These are phyloP conservation scores for Goniomonas avonlea DNA, from an alignment of 78 protist genomes.

Conservation along the genomic window DNA sequence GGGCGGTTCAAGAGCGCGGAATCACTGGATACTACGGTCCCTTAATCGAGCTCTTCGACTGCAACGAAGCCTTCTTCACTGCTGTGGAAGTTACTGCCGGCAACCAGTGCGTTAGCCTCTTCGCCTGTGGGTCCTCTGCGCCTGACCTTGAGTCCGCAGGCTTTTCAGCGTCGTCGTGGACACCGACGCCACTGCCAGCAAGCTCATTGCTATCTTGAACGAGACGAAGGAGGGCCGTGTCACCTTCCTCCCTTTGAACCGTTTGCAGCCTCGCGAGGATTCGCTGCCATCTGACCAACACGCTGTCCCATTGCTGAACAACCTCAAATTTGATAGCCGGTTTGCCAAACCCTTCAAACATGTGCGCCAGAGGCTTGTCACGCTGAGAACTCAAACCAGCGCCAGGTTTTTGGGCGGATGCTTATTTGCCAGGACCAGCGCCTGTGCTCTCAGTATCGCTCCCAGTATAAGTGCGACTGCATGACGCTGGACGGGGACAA, in stretches of 20 bases:
- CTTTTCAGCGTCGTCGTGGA: conserved; percentile 93
- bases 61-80: conserved; percentile 29
- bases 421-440: conserved; percentile 59
- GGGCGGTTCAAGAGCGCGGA: too few relatives aligned
- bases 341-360: background rate
- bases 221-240: conserved; percentile 65
- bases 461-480: conserved; percentile 50
- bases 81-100: conserved; percentile 45
- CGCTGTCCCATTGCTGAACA: background rate
- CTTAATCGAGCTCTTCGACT: conserved; percentile 71
- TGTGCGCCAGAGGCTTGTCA: background rate
- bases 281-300: background rate
- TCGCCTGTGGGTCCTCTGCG: background rate
- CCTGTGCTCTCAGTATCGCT: conserved; percentile 42
- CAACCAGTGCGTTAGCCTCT: background rate
- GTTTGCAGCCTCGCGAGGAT: too few relatives aligned
- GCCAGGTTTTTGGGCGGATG: conserved; percentile 70
- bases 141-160: too few relatives aligned
- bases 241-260: conserved; percentile 86
- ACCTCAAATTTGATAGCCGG: too few relatives aligned
- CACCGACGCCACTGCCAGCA: conserved; percentile 54
- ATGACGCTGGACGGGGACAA: conserved; percentile 85
- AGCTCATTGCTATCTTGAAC: conserved; percentile 36
- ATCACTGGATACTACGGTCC: conserved; percentile 66
- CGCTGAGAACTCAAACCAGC: too few relatives aligned